A percentile compares a stretch with the other conserved stretches of the same genome.
These are phyloP conservation scores for Citrullus amarus DNA, from an alignment of 306 rosid genomes.

Conservation along the genomic window DNA sequence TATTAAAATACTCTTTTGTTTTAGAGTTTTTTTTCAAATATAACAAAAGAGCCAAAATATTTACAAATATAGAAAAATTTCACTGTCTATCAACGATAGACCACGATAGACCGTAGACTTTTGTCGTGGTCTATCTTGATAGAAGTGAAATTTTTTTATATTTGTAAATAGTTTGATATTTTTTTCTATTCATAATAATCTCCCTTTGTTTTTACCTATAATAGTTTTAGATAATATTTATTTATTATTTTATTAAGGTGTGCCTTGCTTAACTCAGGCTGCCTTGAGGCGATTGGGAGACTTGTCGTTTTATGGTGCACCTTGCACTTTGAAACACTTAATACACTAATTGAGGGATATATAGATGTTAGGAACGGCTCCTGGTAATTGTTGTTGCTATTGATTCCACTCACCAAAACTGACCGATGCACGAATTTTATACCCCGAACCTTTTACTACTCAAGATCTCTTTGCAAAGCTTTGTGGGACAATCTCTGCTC, in stretches of 20 bases:
- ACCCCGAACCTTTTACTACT: neutral
- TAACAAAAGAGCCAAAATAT: too few species aligned
- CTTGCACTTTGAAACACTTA: neutral
- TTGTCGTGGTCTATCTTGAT: too few species aligned
- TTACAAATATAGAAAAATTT: too few species aligned
- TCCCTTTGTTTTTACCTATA: neutral
- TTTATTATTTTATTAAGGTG: neutral
- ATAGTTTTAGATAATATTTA: neutral
- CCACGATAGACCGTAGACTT: too few species aligned
- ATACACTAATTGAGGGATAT: neutral
- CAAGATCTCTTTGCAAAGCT: neutral
- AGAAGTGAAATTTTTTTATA: too few species aligned
- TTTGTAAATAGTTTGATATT: too few species aligned
- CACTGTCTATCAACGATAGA: too few species aligned
- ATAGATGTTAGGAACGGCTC: neutral
- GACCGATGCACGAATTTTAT: neutral
- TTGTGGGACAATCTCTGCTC: neutral
- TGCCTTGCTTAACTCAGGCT: neutral
- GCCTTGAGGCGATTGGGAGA: neutral
- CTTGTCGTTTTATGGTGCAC: neutral
- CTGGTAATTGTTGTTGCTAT: neutral
- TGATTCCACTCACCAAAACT: neutral
- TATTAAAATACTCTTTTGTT: neutral
- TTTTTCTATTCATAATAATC: too few species aligned
- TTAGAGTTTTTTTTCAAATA: neutral